A percentile compares a stretch with the other conserved stretches of the same genome.
Conservation (phyloP, 176 grass and related monocot species). For the Oryza officinalis region DNA sequence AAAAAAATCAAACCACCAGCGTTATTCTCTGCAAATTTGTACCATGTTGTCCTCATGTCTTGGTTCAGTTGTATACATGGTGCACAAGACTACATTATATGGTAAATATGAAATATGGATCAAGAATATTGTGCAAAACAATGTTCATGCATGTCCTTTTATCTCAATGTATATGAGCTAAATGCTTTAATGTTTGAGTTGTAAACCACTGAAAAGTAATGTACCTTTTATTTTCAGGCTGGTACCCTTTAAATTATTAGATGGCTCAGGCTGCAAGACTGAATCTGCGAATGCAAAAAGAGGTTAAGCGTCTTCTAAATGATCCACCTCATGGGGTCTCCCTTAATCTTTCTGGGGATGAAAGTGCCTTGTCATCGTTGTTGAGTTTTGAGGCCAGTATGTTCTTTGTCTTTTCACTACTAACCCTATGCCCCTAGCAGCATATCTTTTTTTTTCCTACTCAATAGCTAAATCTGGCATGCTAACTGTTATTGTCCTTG, state of each 20-base stretch:
- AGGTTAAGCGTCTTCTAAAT: conserved; percentile 67
- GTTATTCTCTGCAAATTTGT: not conserved
- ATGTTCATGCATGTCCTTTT: not conserved
- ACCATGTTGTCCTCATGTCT: not conserved
- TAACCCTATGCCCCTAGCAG: not conserved
- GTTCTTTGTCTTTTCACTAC: conserved; percentile 20
- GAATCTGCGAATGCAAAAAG: conserved; percentile 87
- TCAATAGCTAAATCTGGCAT: not conserved
- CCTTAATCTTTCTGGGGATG: conserved; percentile 62
- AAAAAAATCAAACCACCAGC: not conserved
- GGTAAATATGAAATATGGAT: not conserved
- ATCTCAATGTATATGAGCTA: not conserved
- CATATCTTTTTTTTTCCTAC: not conserved
- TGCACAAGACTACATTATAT: not conserved
- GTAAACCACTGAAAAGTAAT: not conserved
- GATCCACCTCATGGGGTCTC: conserved; percentile 90
- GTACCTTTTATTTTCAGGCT: conserved; percentile 16
- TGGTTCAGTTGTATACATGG: not conserved
- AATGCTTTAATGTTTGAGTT: not conserved
- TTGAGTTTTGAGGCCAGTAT: conserved; percentile 71
- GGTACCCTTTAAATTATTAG: conserved; percentile 8
- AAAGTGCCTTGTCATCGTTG: conserved; percentile 41
- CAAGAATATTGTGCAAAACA: not conserved
- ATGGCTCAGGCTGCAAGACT: conserved; percentile 81
- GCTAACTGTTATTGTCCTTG: not conserved